These are phyloP conservation scores for Fusarium fracticaudum DNA, from an alignment of 2,329 filamentous ascomycete species.

Conservation along the genomic window DNA sequence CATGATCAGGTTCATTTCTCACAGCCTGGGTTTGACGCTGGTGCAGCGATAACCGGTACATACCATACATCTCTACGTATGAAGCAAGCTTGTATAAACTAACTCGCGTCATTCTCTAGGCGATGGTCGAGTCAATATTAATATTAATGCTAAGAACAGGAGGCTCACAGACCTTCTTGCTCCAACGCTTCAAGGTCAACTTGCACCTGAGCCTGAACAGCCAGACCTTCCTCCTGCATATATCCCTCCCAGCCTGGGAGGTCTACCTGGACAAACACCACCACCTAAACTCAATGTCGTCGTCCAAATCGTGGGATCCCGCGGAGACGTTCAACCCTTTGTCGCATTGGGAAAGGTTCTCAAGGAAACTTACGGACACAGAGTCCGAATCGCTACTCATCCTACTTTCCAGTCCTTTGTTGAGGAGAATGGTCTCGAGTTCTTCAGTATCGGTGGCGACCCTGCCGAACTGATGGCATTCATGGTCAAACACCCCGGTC, in stretches of 20 bases:
- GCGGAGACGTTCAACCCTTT: constrained; percentile 81
- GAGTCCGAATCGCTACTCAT: constrained; percentile 79
- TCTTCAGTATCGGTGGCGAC: constrained; percentile 80
- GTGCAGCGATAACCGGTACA: constrained; percentile 67
- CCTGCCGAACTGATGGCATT: constrained; percentile 84
- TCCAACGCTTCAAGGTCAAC: constrained; percentile 68
- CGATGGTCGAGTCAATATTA: constrained; percentile 82
- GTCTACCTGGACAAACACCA: constrained; percentile 65
- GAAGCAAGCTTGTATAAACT: constrained; percentile 20
- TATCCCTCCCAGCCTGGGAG: constrained; percentile 77
- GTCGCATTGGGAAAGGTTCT: constrained; percentile 74
- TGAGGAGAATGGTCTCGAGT: constrained; percentile 76
- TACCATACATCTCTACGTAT: constrained; percentile 35
- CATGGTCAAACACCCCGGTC: constrained; percentile 88
- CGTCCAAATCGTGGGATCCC: constrained; percentile 78
- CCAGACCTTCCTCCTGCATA: constrained; percentile 70
- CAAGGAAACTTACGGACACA: constrained; percentile 72
- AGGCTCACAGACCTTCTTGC: constrained; percentile 74
- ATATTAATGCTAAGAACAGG: constrained; percentile 76
- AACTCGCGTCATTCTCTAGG: constrained; percentile 53
- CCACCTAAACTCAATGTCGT: constrained; percentile 74
- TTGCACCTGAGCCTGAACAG: constrained; percentile 58
- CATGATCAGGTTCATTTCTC: constrained; percentile 67
- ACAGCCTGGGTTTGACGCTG: constrained; percentile 70
- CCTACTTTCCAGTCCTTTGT: constrained; percentile 74